A percentile compares a stretch with the other conserved stretches of the same genome.
Conservation (phyloP, 768 basidiomycete species). For the Tylopilus sp. region DNA sequence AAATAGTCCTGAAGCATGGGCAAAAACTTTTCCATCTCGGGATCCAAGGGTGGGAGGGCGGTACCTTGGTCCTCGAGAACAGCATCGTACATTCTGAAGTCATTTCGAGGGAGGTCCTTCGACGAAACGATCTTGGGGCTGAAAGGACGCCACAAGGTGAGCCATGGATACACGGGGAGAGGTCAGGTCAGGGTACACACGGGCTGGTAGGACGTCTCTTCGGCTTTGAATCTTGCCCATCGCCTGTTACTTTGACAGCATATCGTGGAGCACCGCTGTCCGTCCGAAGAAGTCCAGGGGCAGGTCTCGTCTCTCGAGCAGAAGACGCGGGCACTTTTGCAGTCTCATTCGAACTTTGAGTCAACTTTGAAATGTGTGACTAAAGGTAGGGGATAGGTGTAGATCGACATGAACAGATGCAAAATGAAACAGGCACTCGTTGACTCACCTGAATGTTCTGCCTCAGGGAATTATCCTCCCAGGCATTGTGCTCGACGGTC, state of each 20-base stretch:
- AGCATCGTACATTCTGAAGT: constrained; percentile 74
- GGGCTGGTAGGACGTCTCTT: constrained; percentile 38
- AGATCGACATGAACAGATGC: neutral
- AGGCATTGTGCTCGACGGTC: constrained; percentile 67
- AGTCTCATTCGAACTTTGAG: constrained; percentile 35
- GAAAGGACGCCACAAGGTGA: neutral
- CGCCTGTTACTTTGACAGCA: constrained; percentile 37
- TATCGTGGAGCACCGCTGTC: constrained; percentile 48
- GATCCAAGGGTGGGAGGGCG: constrained; percentile 36
- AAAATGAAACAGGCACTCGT: neutral
- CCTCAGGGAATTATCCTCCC: constrained; percentile 57
- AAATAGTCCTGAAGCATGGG: constrained; percentile 74
- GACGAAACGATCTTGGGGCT: constrained; percentile 57
- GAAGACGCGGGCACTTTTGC: constrained; percentile 13
- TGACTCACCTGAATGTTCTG: constrained; percentile 59
- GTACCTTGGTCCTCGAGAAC: constrained; percentile 41
- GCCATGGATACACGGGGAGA: neutral
- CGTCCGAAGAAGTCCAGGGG: constrained; percentile 18
- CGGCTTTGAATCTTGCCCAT: constrained; percentile 2
- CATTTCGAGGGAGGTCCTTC: constrained; percentile 42
- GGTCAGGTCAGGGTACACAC: constrained; percentile 33
- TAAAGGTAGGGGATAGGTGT: constrained; percentile 17
- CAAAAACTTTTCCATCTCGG: constrained; percentile 74
- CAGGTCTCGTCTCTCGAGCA: constrained; percentile 10
- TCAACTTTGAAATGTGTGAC: constrained; percentile 57